A percentile compares a stretch with the other conserved stretches of the same genome.
Evolutionary conservation across 2,329 filamentous ascomycete genomes (phyloP).

Genomic region (Lasiodiplodia sp.): DNA sequence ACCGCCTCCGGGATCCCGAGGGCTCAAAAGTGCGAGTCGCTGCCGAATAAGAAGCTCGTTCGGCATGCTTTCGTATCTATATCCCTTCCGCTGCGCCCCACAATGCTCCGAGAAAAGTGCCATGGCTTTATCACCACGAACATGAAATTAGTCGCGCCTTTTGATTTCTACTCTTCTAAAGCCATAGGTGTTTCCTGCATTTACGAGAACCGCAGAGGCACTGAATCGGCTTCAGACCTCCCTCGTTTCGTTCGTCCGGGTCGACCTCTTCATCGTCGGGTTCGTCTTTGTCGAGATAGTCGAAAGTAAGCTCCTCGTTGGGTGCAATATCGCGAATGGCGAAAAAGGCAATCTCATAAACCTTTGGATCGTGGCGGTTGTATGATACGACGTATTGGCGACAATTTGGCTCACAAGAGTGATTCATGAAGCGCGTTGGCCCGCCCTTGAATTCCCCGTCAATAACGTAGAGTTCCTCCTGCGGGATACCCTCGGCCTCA

Average conservation of each 20-base stretch:
- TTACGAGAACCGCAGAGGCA: slow-evolving; percentile 68
- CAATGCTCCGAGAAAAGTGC: background rate
- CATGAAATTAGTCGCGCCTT: background rate
- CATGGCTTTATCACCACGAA: background rate
- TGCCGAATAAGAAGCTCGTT: background rate
- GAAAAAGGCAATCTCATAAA: slow-evolving; percentile 81
- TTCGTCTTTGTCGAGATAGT: slow-evolving; percentile 71
- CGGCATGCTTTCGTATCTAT: background rate
- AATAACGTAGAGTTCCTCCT: slow-evolving; percentile 54
- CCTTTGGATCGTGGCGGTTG: slow-evolving; percentile 74
- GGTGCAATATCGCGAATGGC: slow-evolving; percentile 70
- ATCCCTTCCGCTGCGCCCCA: background rate
- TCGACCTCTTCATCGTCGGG: slow-evolving; percentile 51
- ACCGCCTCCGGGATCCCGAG: background rate
- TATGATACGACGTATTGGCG: slow-evolving; percentile 81
- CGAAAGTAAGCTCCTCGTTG: slow-evolving; percentile 77
- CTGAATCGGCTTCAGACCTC: slow-evolving; percentile 38
- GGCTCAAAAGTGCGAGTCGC: background rate
- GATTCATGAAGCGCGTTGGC: slow-evolving; percentile 82
- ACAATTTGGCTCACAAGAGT: slow-evolving; percentile 80
- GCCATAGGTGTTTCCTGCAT: slow-evolving; percentile 75
- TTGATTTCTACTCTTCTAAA: slow-evolving; percentile 34
- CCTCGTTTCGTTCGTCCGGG: slow-evolving; percentile 57
- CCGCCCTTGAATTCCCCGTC: slow-evolving; percentile 79
- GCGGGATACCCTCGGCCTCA: slow-evolving; percentile 61